Base-by-base conservation (phyloP, 768 basidiomycete species). In the Boletus tomentosulus region DNA sequence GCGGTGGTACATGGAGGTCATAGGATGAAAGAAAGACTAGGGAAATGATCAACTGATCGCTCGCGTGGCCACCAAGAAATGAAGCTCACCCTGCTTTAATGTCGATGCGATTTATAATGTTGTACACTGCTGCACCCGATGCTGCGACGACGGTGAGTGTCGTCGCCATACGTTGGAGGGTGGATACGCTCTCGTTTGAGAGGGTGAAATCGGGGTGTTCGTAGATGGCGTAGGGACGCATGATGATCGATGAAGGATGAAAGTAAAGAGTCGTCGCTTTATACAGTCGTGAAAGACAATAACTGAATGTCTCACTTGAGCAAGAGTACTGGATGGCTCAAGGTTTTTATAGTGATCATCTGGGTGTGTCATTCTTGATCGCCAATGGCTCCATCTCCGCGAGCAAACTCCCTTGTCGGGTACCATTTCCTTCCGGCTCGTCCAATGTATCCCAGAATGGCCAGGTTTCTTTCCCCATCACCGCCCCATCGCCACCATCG, bases 181-280 rank as follows among this genome's bases (percentile, higher is more conserved):
- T 62, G 30, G 55, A 44, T 47, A 64, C 42, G 22, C 62, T 60
- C 12, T 66, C 67, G 22, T 51, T 16, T 9, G 67, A 69, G 24
- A 71, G 48, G 0, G 69, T 58, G 42, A 69, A 69, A 2, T 71
- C 69, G 35, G 67, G 67, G 56, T 71, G 69, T 35, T 69, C 67
- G 46, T 69, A 69, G 55, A 66, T 67, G 58, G 65, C 58, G 57
- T 70, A 70, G 44, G 68, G 61, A 19, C 69, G 69, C 69, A 70
- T 70, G 59, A 30, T n/a, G n/a, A n/a, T n/a, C n/a, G n/a, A n/a
- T 34, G 57, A 11, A 25, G 19, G n/a, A 27, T 24, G 27, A 28
- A 13, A 16, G 24, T 15, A 28, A 22, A 6, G 24, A 16, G 25
- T 6, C 25, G 42, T 6, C 24, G 13, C 9, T 43, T 42, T 42